Evolutionary conservation across 1,284 basidiomycete species (phyloP), one percentile per base, ranked within the genome.

Genomic region (Melampsora americana): DNA sequence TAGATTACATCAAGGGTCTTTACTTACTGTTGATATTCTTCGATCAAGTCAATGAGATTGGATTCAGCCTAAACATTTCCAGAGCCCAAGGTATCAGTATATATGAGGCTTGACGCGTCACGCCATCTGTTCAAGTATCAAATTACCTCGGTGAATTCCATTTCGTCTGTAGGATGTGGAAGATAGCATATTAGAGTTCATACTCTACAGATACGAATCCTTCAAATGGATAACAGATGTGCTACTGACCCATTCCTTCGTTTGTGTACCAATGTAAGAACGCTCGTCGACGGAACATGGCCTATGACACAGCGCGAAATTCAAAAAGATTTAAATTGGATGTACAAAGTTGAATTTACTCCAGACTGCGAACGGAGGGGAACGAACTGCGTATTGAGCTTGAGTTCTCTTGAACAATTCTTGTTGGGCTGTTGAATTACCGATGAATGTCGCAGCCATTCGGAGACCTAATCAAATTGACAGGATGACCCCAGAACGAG

Each of bases 201-300:
- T n/a, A 26, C 0, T 28, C 30, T 65, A 14, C 28, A 16, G n/a
- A n/a, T 16, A 16, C 14, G 18, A n/a, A 44, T 35, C 23, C 14
- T 26, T 30, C 4, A 23, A n/a, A 64, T n/a, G 16, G 35, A 39
- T n/a, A 30, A n/a, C 16, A 18, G 30, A 64, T 64, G 14, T 5
- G 30, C 11, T 46, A 61, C 71, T 74, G 32, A 74, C 71, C 71
- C 82, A 83, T 83, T 56, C 82, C 82, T 77, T 83, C 82, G 62
- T 80, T 81, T n/a, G 82, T 83, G 80, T 82, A 83, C 82, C 82
- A 83, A 78, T 83, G 82, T 78, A 83, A 80, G 82, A 83, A 83
- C 32, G 82, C 82, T 78, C 83, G 83, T 67, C 82, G 78, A 78
- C 81, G 81, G 79, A 83, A 83, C 82, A 83, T 83, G 78, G 80